Conservation (phyloP, 2,329 filamentous ascomycete genomes). For the Fusarium sp. region DNA sequence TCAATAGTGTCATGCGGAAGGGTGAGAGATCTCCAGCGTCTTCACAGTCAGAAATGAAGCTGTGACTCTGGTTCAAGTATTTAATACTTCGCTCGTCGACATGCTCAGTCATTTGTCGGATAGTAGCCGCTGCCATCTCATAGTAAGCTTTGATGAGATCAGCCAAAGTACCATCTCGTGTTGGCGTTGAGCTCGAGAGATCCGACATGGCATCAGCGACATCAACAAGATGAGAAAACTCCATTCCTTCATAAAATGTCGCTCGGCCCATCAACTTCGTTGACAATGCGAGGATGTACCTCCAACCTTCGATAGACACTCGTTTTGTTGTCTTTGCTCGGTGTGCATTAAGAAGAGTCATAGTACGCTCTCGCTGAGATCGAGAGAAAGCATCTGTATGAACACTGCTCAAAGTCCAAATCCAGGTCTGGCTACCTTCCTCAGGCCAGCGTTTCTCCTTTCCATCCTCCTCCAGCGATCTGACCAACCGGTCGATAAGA, state of each 20-base stretch:
- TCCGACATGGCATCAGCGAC: constrained; percentile 52
- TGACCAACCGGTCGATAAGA: constrained; percentile 52
- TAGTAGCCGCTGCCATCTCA: constrained; percentile 49
- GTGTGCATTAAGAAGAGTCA: constrained; percentile 52
- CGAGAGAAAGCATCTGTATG: constrained; percentile 58
- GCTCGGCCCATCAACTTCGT: constrained; percentile 64
- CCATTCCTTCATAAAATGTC: constrained; percentile 64
- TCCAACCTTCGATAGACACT: constrained; percentile 51
- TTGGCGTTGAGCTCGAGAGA: constrained; percentile 43
- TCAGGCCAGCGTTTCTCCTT: constrained; percentile 52
- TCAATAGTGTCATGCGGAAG: constrained; percentile 54
- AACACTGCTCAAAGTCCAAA: constrained; percentile 51
- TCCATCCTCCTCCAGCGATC: constrained; percentile 47
- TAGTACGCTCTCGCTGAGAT: constrained; percentile 58
- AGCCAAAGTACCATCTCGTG: constrained; percentile 45
- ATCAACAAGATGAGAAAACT: constrained; percentile 54
- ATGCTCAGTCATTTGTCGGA: constrained; percentile 60
- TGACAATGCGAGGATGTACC: constrained; percentile 59
- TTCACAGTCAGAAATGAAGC: constrained; percentile 47
- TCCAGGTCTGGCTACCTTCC: constrained; percentile 48
- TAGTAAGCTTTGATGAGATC: constrained; percentile 53
- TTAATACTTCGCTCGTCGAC: constrained; percentile 57
- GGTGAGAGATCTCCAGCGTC: constrained; percentile 45
- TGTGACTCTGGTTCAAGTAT: constrained; percentile 53
- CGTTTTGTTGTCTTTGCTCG: constrained; percentile 46